Evolutionary conservation across 2,329 filamentous ascomycete species (phyloP).

Genomic region (Microcyclospora pomicola): DNA sequence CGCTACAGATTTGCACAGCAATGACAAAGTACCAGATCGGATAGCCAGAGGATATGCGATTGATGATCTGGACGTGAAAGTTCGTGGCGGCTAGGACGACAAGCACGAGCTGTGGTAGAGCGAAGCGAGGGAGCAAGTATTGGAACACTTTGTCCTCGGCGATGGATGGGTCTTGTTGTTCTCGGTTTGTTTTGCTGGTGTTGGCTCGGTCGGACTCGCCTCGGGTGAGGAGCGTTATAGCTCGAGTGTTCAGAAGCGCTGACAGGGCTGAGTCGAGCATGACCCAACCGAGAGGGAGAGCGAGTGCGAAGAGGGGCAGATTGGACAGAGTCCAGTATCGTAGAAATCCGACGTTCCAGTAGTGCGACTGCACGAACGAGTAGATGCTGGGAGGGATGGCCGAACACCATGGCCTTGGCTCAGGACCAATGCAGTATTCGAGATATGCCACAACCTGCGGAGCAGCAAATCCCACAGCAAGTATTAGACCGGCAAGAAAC

Average conservation of each 20-base stretch:
- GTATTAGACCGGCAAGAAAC: constrained; percentile 50
- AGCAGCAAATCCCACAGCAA: constrained; percentile 52
- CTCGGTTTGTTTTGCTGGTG: background rate
- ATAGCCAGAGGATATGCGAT: constrained; percentile 73
- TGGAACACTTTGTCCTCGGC: constrained; percentile 6
- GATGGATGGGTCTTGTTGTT: constrained; percentile 1
- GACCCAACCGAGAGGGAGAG: constrained; percentile 59
- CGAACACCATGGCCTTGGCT: constrained; percentile 57
- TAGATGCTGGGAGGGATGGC: constrained; percentile 73
- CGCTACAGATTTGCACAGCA: constrained; percentile 32
- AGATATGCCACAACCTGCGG: constrained; percentile 67
- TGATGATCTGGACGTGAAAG: constrained; percentile 92
- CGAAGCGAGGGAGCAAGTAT: constrained; percentile 41
- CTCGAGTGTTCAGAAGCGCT: constrained; percentile 1
- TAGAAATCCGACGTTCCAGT: constrained; percentile 85
- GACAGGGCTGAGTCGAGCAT: constrained; percentile 45
- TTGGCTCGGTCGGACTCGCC: background rate
- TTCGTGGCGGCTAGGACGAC: constrained; percentile 57
- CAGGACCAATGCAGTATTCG: constrained; percentile 46
- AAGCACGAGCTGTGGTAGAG: constrained; percentile 58
- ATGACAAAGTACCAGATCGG: constrained; percentile 82
- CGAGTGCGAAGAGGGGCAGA: constrained; percentile 73
- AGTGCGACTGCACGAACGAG: constrained; percentile 72
- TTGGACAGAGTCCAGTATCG: constrained; percentile 84
- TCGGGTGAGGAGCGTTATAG: background rate